Conservation (phyloP, 192 early-diverging fungal genomes). For the Allomyces javanicus region DNA sequence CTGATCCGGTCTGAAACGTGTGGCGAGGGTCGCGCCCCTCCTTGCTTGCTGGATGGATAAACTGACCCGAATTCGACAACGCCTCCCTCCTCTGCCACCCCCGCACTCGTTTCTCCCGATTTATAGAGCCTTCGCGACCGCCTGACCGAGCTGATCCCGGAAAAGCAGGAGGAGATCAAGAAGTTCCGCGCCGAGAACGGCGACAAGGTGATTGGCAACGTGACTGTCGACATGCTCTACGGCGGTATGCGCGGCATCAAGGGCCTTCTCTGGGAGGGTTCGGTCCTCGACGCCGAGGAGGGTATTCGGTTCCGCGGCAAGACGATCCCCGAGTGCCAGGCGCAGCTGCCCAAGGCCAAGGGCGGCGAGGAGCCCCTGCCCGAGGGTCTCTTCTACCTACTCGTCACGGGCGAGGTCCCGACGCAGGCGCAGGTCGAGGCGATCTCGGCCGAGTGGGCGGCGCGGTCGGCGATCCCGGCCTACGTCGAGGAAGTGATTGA, state of each 20-base stretch:
- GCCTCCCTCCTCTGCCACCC: too few relatives aligned
- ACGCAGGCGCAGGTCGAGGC: conserved; percentile 72
- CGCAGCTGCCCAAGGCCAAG: conserved; percentile 67
- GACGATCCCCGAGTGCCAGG: conserved; percentile 92
- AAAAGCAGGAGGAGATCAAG: conserved; percentile 90
- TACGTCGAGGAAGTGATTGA: conserved; percentile 96
- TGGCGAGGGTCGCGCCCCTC: too few relatives aligned
- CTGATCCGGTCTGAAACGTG: too few relatives aligned
- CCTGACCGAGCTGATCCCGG: conserved; percentile 79
- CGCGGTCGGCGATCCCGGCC: conserved; percentile 70
- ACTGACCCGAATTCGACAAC: too few relatives aligned
- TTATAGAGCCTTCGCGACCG: conserved; percentile 75
- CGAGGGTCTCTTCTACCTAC: conserved; percentile 94
- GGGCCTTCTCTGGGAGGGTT: conserved; percentile 95
- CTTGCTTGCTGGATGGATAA: too few relatives aligned
- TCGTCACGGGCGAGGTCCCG: conserved; percentile 93
- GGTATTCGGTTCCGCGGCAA: conserved; percentile 95
- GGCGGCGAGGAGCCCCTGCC: conserved; percentile 87
- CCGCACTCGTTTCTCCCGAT: too few relatives aligned
- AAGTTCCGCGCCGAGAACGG: conserved; percentile 81
- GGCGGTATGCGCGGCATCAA: conserved; percentile 99
- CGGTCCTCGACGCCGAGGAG: conserved; percentile 91
- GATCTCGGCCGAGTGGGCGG: conserved; percentile 90
- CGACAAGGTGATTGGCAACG: conserved; percentile 71
- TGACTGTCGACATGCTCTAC: conserved; percentile 92